These are phyloP conservation scores for Penicillium sp. DNA, from an alignment of 2,329 filamentous ascomycete species.

Conservation along the genomic window DNA sequence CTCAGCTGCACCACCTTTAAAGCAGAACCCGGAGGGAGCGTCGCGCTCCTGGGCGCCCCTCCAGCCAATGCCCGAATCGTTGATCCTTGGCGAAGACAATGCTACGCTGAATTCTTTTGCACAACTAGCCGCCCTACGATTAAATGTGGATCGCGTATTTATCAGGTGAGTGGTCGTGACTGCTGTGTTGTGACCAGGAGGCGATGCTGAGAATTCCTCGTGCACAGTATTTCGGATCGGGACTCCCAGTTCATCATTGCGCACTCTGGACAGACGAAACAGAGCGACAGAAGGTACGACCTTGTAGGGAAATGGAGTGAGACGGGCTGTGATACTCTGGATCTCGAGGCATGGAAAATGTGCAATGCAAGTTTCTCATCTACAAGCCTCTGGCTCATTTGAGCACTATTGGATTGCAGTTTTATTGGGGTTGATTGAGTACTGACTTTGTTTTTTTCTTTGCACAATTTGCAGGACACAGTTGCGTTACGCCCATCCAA, in stretches of 20 bases:
- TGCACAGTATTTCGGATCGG: constrained; percentile 8
- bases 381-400: neutral
- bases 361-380: constrained; percentile 4
- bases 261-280: constrained; percentile 8
- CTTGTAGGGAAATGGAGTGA: neutral
- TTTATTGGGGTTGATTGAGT: neutral
- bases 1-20: neutral
- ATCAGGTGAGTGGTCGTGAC: constrained; percentile 7
- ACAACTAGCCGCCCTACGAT: constrained; percentile 11
- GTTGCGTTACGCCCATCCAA: neutral
- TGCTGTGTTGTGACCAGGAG: neutral
- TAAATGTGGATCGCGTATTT: constrained; percentile 10
- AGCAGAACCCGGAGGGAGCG: neutral
- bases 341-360: constrained; percentile 9
- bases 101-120: constrained; percentile 13
- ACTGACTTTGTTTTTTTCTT: neutral
- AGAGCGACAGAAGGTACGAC: neutral
- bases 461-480: neutral
- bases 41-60: neutral
- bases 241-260: constrained; percentile 16
- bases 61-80: neutral
- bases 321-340: constrained; percentile 4
- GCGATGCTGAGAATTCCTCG: neutral
- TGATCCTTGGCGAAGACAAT: constrained; percentile 2
- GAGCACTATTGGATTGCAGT: neutral